Evolutionary conservation across 2,329 filamentous ascomycete genomes (phyloP).

Genomic region (Fusarium temperatum): DNA sequence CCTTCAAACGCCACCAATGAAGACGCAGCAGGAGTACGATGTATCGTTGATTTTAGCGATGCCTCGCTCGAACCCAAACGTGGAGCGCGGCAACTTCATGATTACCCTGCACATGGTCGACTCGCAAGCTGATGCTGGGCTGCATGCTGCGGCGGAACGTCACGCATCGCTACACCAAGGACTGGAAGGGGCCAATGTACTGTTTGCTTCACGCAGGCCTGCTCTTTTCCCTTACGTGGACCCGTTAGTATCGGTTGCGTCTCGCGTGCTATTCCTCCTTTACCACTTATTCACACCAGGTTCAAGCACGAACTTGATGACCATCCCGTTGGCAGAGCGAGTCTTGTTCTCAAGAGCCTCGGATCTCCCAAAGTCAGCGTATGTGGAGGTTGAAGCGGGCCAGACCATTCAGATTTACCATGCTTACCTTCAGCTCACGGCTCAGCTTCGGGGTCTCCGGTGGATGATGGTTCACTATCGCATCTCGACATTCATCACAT

Average conservation of each 20-base stretch:
- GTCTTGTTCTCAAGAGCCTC: conserved; percentile 65
- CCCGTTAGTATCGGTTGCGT: conserved; percentile 69
- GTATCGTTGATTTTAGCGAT: conserved; percentile 78
- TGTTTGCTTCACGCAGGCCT: conserved; percentile 75
- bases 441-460: conserved; percentile 77
- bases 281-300: conserved; percentile 75
- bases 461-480: conserved; percentile 91
- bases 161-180: conserved; percentile 47
- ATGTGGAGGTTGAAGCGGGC: conserved; percentile 74
- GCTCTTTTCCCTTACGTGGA: conserved; percentile 84
- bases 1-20: conserved; percentile 62
- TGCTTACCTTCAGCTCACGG: conserved; percentile 73
- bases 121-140: conserved; percentile 43
- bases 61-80: conserved; percentile 80
- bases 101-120: conserved; percentile 77
- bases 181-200: conserved; percentile 51
- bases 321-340: conserved; percentile 76
- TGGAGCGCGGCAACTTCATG: conserved; percentile 93
- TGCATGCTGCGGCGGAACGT: conserved; percentile 41
- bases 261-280: conserved; percentile 70
- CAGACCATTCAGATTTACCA: conserved; percentile 80
- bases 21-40: conserved; percentile 84
- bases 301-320: conserved; percentile 69
- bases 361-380: conserved; percentile 56
- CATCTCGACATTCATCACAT: conserved; percentile 72